Percentiles rank a stretch among this genome's conserved stretches.
phyloP scores from a whole-genome alignment of 768 basidiomycete species.

The Tylopilus intermedius region DNA sequence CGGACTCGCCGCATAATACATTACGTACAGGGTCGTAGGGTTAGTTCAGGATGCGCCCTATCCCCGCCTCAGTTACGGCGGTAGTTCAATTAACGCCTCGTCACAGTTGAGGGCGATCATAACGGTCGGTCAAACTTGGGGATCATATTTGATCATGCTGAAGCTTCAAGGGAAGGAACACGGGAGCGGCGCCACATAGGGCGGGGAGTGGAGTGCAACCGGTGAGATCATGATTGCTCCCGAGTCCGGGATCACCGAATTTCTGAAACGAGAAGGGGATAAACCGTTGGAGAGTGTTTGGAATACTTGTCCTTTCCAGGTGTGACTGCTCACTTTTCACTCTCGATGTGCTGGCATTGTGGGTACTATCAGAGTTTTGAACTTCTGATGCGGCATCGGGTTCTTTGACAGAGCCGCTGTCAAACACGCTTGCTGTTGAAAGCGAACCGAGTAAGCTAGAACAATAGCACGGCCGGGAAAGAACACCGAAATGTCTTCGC shows the following conservation, averaged over 20 bases:
- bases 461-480: neutral
- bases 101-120: neutral
- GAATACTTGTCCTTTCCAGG: neutral
- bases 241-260: neutral
- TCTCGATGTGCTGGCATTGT: neutral
- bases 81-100: neutral
- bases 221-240: neutral
- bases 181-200: neutral
- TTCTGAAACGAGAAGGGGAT: neutral
- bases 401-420: neutral
- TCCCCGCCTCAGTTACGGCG: neutral
- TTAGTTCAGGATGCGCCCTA: constrained; percentile 1
- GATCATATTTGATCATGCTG: neutral
- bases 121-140: neutral
- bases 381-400: neutral
- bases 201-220: neutral
- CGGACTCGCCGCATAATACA: neutral
- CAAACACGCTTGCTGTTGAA: neutral
- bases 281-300: neutral
- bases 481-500: neutral
- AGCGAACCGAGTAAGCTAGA: neutral
- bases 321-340: neutral
- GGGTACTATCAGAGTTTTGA: neutral
- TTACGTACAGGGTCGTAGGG: neutral
- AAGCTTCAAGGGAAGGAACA: neutral